Evolutionary conservation across 1,284 basidiomycete genomes (phyloP).

Genomic region (Malassezia caprae): DNA sequence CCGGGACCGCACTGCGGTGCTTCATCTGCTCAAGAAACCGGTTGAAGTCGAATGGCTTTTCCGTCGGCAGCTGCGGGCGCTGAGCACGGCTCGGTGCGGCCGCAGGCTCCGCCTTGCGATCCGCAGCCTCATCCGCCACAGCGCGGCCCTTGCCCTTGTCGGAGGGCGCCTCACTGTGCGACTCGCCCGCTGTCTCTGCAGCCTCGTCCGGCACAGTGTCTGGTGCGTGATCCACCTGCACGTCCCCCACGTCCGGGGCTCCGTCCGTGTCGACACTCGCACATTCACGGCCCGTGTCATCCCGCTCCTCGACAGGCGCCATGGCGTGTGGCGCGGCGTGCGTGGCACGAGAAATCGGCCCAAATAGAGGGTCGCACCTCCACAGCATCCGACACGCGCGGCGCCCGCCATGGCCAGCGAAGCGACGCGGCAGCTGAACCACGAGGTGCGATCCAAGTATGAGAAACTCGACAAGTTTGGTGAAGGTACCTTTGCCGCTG

Average conservation of each 20-base stretch:
- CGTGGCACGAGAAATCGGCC: neutral
- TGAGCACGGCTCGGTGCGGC: neutral
- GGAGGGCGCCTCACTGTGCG: neutral
- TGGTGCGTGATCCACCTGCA: neutral
- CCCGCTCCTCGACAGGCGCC: neutral
- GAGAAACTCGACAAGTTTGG: slow-evolving; percentile 52
- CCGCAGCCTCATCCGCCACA: neutral
- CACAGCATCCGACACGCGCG: neutral
- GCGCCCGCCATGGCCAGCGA: slow-evolving; percentile 25
- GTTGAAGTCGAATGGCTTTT: slow-evolving; percentile 46
- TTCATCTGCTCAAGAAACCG: slow-evolving; percentile 48
- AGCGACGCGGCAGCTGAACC: slow-evolving; percentile 22
- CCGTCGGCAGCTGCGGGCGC: slow-evolving; percentile 10
- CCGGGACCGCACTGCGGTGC: slow-evolving; percentile 38
- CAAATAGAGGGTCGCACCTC: neutral
- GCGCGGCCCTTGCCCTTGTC: neutral
- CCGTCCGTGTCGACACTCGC: neutral
- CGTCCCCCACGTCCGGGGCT: neutral
- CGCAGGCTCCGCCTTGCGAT: neutral
- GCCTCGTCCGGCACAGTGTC: neutral
- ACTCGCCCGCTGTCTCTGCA: neutral
- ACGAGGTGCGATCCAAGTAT: slow-evolving; percentile 28
- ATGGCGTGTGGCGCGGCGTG: neutral
- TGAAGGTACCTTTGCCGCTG: slow-evolving; percentile 94
- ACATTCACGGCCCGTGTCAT: neutral